Evolutionary conservation across 1,139 yeast genomes (phyloP), one percentile per base, ranked within the genome.

Genomic region (Meyerozyma carpophila): DNA sequence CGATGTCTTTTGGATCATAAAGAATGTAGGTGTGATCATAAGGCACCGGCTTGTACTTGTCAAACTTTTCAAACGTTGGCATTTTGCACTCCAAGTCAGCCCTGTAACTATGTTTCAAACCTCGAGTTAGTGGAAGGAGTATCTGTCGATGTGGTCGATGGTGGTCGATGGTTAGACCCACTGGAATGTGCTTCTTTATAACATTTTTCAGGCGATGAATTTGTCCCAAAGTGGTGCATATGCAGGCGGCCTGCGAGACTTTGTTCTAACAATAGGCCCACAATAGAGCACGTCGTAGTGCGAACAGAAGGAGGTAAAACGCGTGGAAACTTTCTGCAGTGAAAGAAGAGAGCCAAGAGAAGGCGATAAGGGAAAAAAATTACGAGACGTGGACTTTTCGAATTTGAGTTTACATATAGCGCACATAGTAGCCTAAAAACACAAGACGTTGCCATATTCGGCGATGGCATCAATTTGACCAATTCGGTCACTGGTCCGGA

Each of bases 1-100:
- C 42, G 10, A 67, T 52, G 55, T 84, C 95, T 14, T 68, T 63
- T 3, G 90, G 85, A 50, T 86, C 83, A 57, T 90, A 93, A 27
- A 87, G 68, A 32, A 93, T 85, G 58, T 85, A 85, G 0, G 98
- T 90, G 55, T 84, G 77, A 53, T 78, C 82, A 56, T 78, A 79
- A 2, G 84, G 83, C 8, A 77, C 64, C 2, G 76, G 70, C 32
- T 59, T 54, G 53, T 66, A 65, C 44, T 60, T 56, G 41, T 53
- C 42, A 31, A 31, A 65, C 44, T 60, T 56, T 24, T 41, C 41
- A 25, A 14, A 39, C 3, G 41, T 39, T 11, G 37, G 37, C 37
- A 39, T 39, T 21, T 21, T 21, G 18, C 24, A 21, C 6, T 21
- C 24, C 24, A 21, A 21, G 8, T 5, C 24, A 21, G 8, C 24